These are phyloP conservation scores for Aureobasidium sp. DNA, from an alignment of 2,329 filamentous ascomycete species.

Conservation along the genomic window DNA sequence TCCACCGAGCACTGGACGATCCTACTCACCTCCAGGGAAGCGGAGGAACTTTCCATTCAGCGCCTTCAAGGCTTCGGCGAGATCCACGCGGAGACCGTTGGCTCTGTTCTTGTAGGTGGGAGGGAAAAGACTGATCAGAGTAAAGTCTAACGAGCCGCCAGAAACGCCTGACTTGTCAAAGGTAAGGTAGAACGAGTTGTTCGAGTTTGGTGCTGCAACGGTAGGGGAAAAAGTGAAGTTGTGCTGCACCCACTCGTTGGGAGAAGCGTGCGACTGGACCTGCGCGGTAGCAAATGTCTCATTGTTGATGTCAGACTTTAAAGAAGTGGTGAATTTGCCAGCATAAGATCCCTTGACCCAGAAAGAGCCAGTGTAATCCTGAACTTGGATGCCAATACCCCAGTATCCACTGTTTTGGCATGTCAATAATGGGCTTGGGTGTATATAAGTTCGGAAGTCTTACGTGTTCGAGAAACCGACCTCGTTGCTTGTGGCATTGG, in stretches of 20 bases:
- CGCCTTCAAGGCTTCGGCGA: constrained; percentile 47
- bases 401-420: constrained; percentile 23
- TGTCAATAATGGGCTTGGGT: background rate
- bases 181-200: constrained; percentile 44
- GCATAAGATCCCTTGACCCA: constrained; percentile 28
- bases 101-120: constrained; percentile 50
- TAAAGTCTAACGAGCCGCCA: constrained; percentile 47
- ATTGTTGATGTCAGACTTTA: constrained; percentile 20
- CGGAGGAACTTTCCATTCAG: constrained; percentile 53
- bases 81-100: constrained; percentile 53
- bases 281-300: constrained; percentile 16
- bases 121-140: constrained; percentile 54
- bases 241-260: constrained; percentile 20
- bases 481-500: constrained; percentile 31
- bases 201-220: constrained; percentile 24
- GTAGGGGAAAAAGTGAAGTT: constrained; percentile 26
- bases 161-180: constrained; percentile 42
- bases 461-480: constrained; percentile 42
- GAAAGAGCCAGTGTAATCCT: constrained; percentile 31
- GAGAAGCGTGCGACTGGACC: constrained; percentile 2
- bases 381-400: constrained; percentile 26
- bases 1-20: background rate
- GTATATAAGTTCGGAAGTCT: constrained; percentile 17
- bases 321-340: constrained; percentile 24
- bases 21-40: constrained; percentile 53